A percentile compares a stretch with the other conserved stretches of the same genome.
Conservation (phyloP, 2,329 filamentous ascomycete species). For the Periconia digitata region DNA sequence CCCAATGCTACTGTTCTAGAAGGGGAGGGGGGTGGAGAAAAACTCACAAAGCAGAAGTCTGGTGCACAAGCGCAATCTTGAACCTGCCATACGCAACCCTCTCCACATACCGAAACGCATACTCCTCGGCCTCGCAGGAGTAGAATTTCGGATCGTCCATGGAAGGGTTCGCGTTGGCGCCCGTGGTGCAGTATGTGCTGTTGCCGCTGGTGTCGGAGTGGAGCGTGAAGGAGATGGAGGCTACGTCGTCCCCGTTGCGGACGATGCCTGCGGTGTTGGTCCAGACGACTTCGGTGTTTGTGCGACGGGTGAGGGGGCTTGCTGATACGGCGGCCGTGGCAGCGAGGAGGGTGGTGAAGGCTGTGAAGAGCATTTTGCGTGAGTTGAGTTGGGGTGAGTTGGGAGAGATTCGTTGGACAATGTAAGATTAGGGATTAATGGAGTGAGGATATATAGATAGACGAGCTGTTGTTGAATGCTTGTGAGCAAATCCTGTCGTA, state of each 20-base stretch:
- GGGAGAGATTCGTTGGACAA: no score
- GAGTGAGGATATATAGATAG: no score
- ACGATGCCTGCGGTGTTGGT: not conserved
- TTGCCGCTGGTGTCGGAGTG: not conserved
- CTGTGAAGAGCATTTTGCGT: conserved; percentile 2
- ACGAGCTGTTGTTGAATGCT: no score
- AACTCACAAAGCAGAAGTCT: not conserved
- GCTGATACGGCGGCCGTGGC: not conserved
- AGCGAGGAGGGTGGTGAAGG: not conserved
- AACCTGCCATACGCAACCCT: not conserved
- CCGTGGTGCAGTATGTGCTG: not conserved
- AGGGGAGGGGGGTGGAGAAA: not conserved
- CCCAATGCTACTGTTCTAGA: no score
- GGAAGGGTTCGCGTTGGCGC: not conserved
- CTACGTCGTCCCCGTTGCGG: not conserved
- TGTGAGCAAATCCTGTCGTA: no score
- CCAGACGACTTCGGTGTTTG: not conserved
- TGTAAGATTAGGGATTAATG: no score
- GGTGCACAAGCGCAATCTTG: conserved; percentile 1
- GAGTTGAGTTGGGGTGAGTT: not conserved
- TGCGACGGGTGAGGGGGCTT: not conserved
- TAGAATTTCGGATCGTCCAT: conserved; percentile 1
- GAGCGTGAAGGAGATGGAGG: conserved; percentile 1
- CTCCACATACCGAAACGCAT: conserved; percentile 1
- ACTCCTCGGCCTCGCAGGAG: conserved; percentile 2